Percentiles rank a stretch among this genome's conserved stretches.
phyloP scores from a whole-genome alignment of 208 protist genomes.

The Acanthamoeba divionensis region DNA sequence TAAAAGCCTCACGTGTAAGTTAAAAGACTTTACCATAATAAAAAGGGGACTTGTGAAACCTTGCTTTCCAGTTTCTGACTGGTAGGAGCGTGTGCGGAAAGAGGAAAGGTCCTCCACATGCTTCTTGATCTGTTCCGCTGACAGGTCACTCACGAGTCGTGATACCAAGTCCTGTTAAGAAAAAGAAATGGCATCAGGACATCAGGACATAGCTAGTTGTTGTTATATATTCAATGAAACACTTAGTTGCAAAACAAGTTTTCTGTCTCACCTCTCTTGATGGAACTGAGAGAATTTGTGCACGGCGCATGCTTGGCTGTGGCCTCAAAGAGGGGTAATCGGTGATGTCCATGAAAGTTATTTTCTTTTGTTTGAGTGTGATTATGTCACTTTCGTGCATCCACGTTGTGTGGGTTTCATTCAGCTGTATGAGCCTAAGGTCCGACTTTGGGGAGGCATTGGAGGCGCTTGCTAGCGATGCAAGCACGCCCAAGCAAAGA shows the following conservation, averaged over 20 bases:
- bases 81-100: slow-evolving; percentile 47
- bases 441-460: neutral
- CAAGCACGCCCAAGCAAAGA: neutral
- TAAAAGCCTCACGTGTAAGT: neutral
- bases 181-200: neutral
- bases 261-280: no score
- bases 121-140: slow-evolving; percentile 22
- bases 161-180: neutral
- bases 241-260: no score
- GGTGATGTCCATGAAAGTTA: slow-evolving; percentile 46
- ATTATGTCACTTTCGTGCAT: neutral
- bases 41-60: neutral
- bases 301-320: neutral
- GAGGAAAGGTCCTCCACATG: neutral
- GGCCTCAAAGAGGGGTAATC: slow-evolving; percentile 24
- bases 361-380: neutral
- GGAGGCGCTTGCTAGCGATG: neutral
- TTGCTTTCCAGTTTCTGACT: neutral
- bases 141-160: neutral
- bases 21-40: neutral
- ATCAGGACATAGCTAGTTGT: no score
- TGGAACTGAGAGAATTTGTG: no score
- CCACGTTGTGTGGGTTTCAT: neutral
- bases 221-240: no score
- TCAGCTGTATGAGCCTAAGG: neutral